Percentiles rank a stretch among this genome's conserved stretches.
These are phyloP conservation scores for Colletotrichum sidae DNA, from an alignment of 2,329 filamentous ascomycete species.

Conservation along the genomic window DNA sequence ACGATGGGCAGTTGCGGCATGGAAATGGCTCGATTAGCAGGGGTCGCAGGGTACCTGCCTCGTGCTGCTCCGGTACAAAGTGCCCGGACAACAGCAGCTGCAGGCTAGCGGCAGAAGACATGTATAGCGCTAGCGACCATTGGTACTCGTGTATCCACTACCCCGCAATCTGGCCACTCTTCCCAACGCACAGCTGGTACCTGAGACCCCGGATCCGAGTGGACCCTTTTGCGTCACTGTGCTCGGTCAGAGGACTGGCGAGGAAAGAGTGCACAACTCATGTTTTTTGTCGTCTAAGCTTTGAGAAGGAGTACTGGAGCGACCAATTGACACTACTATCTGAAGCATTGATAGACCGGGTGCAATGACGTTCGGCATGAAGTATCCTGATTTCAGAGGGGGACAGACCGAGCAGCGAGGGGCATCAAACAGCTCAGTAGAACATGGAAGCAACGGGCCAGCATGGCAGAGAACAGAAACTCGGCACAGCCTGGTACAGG, in stretches of 20 bases:
- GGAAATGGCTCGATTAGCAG: slow-evolving; percentile 33
- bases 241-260: slow-evolving; percentile 15
- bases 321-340: too few species aligned
- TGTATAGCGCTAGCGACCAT: slow-evolving; percentile 33
- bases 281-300: too few species aligned
- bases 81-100: not conserved
- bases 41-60: slow-evolving; percentile 24
- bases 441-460: too few species aligned
- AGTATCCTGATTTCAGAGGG: too few species aligned
- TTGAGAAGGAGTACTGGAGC: too few species aligned
- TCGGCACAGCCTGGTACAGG: too few species aligned
- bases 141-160: slow-evolving; percentile 38
- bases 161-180: slow-evolving; percentile 38
- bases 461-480: too few species aligned
- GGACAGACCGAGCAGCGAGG: too few species aligned
- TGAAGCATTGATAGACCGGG: too few species aligned
- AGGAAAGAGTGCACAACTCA: not conserved
- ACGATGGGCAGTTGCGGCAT: slow-evolving; percentile 33
- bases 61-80: slow-evolving; percentile 33
- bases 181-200: slow-evolving; percentile 33
- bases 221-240: slow-evolving; percentile 37
- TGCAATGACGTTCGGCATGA: too few species aligned
- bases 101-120: slow-evolving; percentile 1
- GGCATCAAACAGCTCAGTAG: too few species aligned
- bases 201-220: slow-evolving; percentile 39